Conservation (phyloP, 768 basidiomycete genomes). For the Leccinum variicolor region DNA sequence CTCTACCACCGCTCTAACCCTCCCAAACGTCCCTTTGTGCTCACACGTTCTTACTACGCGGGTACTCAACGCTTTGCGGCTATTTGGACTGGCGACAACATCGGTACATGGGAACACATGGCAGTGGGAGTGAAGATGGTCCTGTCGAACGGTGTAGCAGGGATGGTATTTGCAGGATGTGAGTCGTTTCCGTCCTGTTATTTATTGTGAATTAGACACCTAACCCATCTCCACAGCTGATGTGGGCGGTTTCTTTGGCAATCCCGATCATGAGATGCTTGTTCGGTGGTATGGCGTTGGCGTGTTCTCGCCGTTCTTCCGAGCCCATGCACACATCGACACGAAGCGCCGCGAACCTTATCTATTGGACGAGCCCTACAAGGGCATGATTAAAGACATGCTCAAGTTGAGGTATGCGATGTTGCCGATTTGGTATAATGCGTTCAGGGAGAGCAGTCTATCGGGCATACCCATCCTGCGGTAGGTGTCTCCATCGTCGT, state of each 20-base stretch:
- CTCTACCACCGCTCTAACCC: constrained; percentile 70
- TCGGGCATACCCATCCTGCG: constrained; percentile 80
- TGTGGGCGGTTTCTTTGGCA: constrained; percentile 98
- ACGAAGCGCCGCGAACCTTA: constrained; percentile 97
- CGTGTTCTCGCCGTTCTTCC: constrained; percentile 94
- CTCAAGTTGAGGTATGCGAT: constrained; percentile 82
- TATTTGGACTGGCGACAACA: constrained; percentile 99
- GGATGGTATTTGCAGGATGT: constrained; percentile 92
- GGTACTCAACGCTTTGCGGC: constrained; percentile 96
- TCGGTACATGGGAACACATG: constrained; percentile 98
- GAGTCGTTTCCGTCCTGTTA: constrained; percentile 30
- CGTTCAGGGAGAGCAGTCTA: constrained; percentile 83
- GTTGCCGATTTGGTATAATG: constrained; percentile 96
- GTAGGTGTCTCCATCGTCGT: constrained; percentile 37
- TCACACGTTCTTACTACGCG: constrained; percentile 92
- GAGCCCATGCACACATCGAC: constrained; percentile 97
- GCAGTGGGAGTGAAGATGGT: constrained; percentile 92
- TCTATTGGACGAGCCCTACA: constrained; percentile 86
- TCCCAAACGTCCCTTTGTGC: constrained; percentile 87
- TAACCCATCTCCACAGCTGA: constrained; percentile 62
- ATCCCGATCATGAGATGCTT: constrained; percentile 92
- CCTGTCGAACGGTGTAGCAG: constrained; percentile 80
- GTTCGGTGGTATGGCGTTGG: constrained; percentile 98
- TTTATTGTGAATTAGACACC: neutral
- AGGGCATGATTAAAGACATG: constrained; percentile 73